phyloP scores from a whole-genome alignment of 208 protist genomes.

The Trichomonas gallinae region DNA sequence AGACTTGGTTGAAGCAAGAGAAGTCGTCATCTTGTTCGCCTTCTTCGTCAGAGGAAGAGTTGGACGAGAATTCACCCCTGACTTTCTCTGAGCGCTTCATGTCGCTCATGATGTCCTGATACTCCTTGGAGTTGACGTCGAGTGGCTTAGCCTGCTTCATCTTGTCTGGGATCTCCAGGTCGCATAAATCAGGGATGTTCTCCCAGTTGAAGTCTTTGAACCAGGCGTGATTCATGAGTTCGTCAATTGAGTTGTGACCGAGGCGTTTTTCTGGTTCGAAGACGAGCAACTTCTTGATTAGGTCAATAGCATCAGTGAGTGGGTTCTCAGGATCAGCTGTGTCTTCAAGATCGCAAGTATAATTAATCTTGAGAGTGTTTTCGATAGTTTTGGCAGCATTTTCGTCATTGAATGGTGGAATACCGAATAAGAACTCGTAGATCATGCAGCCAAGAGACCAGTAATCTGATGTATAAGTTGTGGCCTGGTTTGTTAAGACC shows the following conservation, averaged over 20 bases:
- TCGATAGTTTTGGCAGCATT: neutral
- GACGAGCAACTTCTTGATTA: neutral
- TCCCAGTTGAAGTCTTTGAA: neutral
- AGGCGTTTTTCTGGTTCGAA: neutral
- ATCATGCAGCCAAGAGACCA: neutral
- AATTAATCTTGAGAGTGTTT: neutral
- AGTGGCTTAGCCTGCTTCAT: neutral
- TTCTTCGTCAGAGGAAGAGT: neutral
- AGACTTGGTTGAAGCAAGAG: neutral
- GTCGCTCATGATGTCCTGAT: neutral
- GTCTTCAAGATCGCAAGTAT: neutral
- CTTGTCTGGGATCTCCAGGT: neutral
- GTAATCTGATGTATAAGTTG: neutral
- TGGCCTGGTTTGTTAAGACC: neutral
- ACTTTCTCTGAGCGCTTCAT: neutral
- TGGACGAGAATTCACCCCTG: neutral
- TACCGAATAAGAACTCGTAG: neutral
- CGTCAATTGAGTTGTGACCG: neutral
- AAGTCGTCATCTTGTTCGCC: neutral
- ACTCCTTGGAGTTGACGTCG: neutral
- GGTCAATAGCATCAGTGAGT: neutral
- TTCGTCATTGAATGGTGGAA: neutral
- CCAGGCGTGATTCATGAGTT: neutral
- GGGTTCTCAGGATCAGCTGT: neutral
- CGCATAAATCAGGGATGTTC: neutral